These are phyloP conservation scores for Phanerochaete sordida DNA, from an alignment of 768 basidiomycete genomes.

Conservation along the genomic window DNA sequence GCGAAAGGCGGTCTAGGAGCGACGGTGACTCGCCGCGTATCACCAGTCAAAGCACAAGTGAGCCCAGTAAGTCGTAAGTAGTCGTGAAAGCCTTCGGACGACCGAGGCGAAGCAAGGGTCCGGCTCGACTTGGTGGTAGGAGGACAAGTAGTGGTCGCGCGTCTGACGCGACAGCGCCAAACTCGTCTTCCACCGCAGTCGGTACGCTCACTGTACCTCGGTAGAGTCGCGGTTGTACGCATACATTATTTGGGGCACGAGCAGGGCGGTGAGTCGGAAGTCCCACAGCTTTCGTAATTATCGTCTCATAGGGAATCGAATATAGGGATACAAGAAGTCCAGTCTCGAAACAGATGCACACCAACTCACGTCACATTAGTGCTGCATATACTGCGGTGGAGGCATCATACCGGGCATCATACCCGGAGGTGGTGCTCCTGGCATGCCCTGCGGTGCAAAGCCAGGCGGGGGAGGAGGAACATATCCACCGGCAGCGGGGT, in stretches of 20 bases:
- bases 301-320: neutral
- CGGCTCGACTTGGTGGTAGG: neutral
- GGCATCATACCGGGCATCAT: slow-evolving; percentile 35
- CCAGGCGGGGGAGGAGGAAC: slow-evolving; percentile 66
- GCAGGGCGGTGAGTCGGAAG: too few species aligned
- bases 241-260: too few species aligned
- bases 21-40: too few species aligned
- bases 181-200: too few species aligned
- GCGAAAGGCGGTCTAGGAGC: too few species aligned
- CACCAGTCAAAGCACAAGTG: neutral
- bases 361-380: slow-evolving; percentile 4
- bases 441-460: slow-evolving; percentile 42
- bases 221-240: too few species aligned
- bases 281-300: neutral
- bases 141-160: neutral
- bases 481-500: slow-evolving; percentile 33
- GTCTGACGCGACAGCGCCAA: neutral
- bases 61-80: neutral
- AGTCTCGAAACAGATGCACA: neutral
- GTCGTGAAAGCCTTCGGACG: neutral
- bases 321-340: neutral
- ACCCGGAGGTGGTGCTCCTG: slow-evolving; percentile 29
- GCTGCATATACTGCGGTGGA: slow-evolving; percentile 36
- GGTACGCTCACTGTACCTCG: too few species aligned
- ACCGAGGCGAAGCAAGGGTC: neutral